Conservation (phyloP, 2,329 filamentous ascomycete genomes). For the Colletotrichum karsti region DNA sequence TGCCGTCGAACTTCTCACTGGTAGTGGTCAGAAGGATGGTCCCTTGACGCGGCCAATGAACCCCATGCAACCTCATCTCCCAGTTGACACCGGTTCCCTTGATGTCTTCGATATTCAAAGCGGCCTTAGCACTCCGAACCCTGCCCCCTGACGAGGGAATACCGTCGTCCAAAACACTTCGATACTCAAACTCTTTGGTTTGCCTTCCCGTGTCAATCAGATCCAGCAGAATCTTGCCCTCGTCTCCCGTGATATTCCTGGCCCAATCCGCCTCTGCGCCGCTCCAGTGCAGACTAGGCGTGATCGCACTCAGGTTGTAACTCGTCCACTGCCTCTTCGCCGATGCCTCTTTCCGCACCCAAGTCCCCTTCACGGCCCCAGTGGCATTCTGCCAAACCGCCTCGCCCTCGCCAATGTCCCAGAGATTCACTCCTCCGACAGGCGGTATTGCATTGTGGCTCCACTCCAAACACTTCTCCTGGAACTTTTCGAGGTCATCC, state of each 20-base stretch:
- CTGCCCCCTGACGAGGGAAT: slow-evolving; percentile 55
- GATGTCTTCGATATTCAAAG: slow-evolving; percentile 77
- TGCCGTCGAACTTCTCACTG: slow-evolving; percentile 92
- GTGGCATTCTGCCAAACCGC: slow-evolving; percentile 81
- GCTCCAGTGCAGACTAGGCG: slow-evolving; percentile 73
- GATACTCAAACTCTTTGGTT: slow-evolving; percentile 53
- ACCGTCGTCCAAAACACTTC: slow-evolving; percentile 44
- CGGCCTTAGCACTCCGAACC: slow-evolving; percentile 74
- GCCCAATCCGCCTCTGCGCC: slow-evolving; percentile 69
- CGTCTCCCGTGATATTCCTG: slow-evolving; percentile 80
- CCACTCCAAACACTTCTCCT: slow-evolving; percentile 69
- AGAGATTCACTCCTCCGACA: slow-evolving; percentile 47
- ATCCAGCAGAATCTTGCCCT: slow-evolving; percentile 75
- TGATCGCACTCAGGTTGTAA: slow-evolving; percentile 72
- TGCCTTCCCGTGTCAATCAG: slow-evolving; percentile 59
- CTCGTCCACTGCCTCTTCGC: slow-evolving; percentile 54
- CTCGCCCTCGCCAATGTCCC: slow-evolving; percentile 47
- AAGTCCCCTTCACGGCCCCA: slow-evolving; percentile 79
- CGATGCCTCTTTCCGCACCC: slow-evolving; percentile 68
- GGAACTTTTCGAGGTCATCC: slow-evolving; percentile 75
- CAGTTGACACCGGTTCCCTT: slow-evolving; percentile 76
- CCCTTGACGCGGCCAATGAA: slow-evolving; percentile 87
- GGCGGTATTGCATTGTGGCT: slow-evolving; percentile 60
- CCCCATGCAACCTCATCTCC: slow-evolving; percentile 82
- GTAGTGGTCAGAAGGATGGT: slow-evolving; percentile 85